Evolutionary conservation across 192 early-diverging fungal genomes (phyloP), one percentile per base, ranked within the genome.

Genomic region (Ambispora gerdemannii): DNA sequence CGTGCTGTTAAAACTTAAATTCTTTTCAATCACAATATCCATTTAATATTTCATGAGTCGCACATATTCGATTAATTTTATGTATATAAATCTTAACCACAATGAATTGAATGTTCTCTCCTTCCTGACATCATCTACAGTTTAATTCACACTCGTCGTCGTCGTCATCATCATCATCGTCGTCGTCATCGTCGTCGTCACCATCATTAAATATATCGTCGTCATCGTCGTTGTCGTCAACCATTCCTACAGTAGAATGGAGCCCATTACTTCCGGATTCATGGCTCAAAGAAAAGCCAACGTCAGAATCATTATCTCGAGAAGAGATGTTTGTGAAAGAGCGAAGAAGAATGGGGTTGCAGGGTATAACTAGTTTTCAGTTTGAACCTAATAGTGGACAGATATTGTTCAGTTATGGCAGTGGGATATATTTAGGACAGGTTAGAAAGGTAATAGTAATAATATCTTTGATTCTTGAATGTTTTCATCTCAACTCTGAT

Each of bases 311-410:
- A 50, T 35, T 64, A 65, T 67, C 71, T 17, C 36, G 71, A 19
- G 77, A 79, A 71, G 77, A 79, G 47, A 20, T 62, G 58, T 74
- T 80, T 56, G 62, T 75, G 11, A 84, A 77, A 51, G 80, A 78
- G 53, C 79, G 81, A 30, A 79, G 74, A 55, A 75, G 82, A 15
- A 75, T 82, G 15, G 74, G 77, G 11, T 73, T 76, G 13, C 82
- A 82, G 13, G 84, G 83, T 3, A 76, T 87, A 22, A 55, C 74
- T 13, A 77, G 70, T 59, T 77, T 64, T 27, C 75, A 82, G 61
- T 75, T 64, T 3, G 50, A 33, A 43, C 55, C 51, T 30, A 34
- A 1, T n/a, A 55, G 67, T 55, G 30, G 67, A 13, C 67, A 68
- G n/a, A 34, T 81, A 2, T 33, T 84, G 53, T 78, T 84, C 63